phyloP scores from a whole-genome alignment of 2,329 filamentous ascomycete genomes.

The Pezizomycotina sp. region DNA sequence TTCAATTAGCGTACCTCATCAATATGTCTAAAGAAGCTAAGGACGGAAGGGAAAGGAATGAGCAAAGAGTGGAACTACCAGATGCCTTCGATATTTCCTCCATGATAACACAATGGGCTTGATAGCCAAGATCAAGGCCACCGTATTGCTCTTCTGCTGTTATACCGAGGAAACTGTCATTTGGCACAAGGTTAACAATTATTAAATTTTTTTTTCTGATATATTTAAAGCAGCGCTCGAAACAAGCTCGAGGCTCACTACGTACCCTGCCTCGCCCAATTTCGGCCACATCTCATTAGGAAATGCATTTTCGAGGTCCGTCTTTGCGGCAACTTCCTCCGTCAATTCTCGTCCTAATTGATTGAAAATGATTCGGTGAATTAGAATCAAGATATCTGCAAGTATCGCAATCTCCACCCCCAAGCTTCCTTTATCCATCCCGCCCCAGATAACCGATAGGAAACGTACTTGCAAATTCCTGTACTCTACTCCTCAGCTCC shows the following conservation, averaged over 20 bases:
- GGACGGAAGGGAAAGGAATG: background rate
- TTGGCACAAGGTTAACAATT: too few species aligned
- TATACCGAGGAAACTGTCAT: conserved; percentile 60
- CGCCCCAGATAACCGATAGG: background rate
- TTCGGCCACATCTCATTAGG: conserved; percentile 86
- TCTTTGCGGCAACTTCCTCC: conserved; percentile 61
- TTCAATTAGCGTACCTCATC: background rate
- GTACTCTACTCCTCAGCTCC: conserved; percentile 67
- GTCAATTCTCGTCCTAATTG: conserved; percentile 57
- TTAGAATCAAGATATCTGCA: too few species aligned
- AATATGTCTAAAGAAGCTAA: conserved; percentile 21
- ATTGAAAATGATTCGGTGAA: too few species aligned
- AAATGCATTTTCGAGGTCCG: conserved; percentile 78
- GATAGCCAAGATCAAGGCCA: conserved; percentile 81
- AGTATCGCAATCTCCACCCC: background rate
- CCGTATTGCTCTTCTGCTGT: conserved; percentile 87
- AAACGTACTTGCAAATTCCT: conserved; percentile 60
- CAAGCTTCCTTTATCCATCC: background rate
- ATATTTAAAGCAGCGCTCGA: too few species aligned
- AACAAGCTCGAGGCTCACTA: background rate
- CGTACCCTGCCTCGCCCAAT: conserved; percentile 62
- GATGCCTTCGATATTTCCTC: conserved; percentile 85
- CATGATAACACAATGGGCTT: conserved; percentile 89
- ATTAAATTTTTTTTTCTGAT: too few species aligned
- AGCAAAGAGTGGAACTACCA: conserved; percentile 31